Conservation (phyloP, 1,139 yeast species). For the Tardiomyces depauwii region DNA sequence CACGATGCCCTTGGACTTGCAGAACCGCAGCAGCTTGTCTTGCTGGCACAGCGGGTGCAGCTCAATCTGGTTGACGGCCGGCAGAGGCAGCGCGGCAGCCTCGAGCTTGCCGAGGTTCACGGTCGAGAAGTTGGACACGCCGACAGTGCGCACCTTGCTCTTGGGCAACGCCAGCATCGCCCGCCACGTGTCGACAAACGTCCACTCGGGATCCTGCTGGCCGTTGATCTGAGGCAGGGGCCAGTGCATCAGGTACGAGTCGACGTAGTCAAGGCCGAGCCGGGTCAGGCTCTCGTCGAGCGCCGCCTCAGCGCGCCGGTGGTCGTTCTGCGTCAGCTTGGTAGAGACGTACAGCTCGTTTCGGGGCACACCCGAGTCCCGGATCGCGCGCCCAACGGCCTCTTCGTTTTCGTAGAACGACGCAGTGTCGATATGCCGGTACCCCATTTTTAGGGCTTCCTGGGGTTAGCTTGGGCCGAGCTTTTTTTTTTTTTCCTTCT, state of each 20-base stretch:
- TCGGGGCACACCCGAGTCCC: slow-evolving; percentile 25
- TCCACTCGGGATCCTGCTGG: slow-evolving; percentile 15
- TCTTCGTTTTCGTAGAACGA: slow-evolving; percentile 42
- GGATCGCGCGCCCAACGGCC: slow-evolving; percentile 40
- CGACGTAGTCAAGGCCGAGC: slow-evolving; percentile 52
- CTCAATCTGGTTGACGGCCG: slow-evolving; percentile 68
- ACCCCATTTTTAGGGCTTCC: slow-evolving; percentile 34
- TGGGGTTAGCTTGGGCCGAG: slow-evolving; percentile 15
- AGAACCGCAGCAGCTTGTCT: slow-evolving; percentile 44
- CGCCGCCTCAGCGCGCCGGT: slow-evolving; percentile 40
- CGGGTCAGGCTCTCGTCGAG: slow-evolving; percentile 30
- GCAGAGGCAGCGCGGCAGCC: slow-evolving; percentile 40
- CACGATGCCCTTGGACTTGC: slow-evolving; percentile 40
- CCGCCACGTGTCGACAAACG: slow-evolving; percentile 52
- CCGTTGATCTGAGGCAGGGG: slow-evolving; percentile 37
- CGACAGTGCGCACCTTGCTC: slow-evolving; percentile 55
- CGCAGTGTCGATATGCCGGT: slow-evolving; percentile 52
- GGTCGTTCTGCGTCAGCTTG: slow-evolving; percentile 58
- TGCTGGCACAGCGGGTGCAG: slow-evolving; percentile 70
- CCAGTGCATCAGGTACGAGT: slow-evolving; percentile 54
- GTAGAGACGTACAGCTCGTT: slow-evolving; percentile 67
- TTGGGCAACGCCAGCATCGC: slow-evolving; percentile 46
- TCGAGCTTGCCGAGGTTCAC: slow-evolving; percentile 41
- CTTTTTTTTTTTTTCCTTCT: no score
- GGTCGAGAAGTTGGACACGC: slow-evolving; percentile 64